Evolutionary conservation across 202 grass and related monocot species (phyloP), one percentile per base, ranked within the genome.

Genomic region (Zoysia matrella): DNA sequence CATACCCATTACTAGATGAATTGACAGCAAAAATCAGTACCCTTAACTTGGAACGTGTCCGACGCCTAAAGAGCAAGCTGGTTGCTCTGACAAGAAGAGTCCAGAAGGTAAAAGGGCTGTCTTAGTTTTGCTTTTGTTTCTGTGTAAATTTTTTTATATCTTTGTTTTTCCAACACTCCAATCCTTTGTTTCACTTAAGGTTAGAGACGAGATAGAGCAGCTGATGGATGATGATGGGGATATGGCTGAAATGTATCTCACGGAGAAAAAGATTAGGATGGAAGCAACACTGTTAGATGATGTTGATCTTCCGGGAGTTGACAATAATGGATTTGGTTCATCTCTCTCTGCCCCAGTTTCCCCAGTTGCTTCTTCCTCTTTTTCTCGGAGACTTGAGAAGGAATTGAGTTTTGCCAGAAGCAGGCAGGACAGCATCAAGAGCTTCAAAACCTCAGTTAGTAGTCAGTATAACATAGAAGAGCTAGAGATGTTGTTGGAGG

Each of bases 221-320:
- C 81, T 99, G 58, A 96, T 99, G 96, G 96, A 99, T 15, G 96
- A 96, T 18, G 96, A 99, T 67, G 93, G 80, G 8, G 96, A 99
- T 82, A 99, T 99, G 96, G 96, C 96, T 70, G 96, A 99, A 78
- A 94, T 99, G 88, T 94, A 93, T 85, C 89, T 99, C 60, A 98
- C 96, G 1, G 90, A 93, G 74, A 98, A 98, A 80, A 98, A 93
- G 70, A 64, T 84, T 44, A 90, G 83, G 64, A 92, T 91, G 72
- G 96, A 98, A 86, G 82, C 78, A 71, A 87, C 87, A 57, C 78
- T 93, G 7, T 77, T 88, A 53, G 81, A 71, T 16, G 90, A 94
- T 2, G 79, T 86, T 15, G 80, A 72, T 40, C 66, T 88, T 60
- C 85, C 84, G 40, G 88, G 75, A 68, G 68, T 86, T 55, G 73